Evolutionary conservation across 2,329 filamentous ascomycete genomes (phyloP).

Genomic region (Lasiodiplodia citricola): DNA sequence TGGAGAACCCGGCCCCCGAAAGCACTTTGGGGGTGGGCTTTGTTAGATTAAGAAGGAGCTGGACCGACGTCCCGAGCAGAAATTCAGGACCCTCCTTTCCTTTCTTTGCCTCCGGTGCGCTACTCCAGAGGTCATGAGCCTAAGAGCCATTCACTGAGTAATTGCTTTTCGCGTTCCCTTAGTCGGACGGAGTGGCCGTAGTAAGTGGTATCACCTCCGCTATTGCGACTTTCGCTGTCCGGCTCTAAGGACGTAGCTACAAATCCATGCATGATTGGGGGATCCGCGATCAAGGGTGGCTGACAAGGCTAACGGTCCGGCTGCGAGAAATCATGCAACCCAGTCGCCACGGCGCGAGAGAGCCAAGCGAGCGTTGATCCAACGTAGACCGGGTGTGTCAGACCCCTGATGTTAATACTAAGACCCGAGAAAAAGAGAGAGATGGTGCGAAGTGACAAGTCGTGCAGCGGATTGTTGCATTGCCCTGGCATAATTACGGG

Average conservation of each 20-base stretch:
- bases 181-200: neutral
- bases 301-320: neutral
- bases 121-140: neutral
- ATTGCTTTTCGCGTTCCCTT: neutral
- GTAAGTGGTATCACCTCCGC: neutral
- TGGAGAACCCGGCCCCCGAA: neutral
- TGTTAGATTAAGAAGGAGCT: neutral
- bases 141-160: neutral
- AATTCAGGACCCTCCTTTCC: neutral
- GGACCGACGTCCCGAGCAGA: neutral
- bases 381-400: neutral
- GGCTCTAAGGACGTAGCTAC: neutral
- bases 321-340: neutral
- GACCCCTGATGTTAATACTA: neutral
- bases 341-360: neutral
- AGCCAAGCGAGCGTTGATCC: neutral
- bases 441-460: neutral
- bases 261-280: neutral
- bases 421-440: neutral
- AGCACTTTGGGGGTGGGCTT: neutral
- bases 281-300: neutral
- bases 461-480: neutral
- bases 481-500: neutral
- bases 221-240: neutral
- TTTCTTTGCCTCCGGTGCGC: neutral